Conservation (phyloP, 192 early-diverging fungal genomes). For the Pilaira anomala region DNA sequence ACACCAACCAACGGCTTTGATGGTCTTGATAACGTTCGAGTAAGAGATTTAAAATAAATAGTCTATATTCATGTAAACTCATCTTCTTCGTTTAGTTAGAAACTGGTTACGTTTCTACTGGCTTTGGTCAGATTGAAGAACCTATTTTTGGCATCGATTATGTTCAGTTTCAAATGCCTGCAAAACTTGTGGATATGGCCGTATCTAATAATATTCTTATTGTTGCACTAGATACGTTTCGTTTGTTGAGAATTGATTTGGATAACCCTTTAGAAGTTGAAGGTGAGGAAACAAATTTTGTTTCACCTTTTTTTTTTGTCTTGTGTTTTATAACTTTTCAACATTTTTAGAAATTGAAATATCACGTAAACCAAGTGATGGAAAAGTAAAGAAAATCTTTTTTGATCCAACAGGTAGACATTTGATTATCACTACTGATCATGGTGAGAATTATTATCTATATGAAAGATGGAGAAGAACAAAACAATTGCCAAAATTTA, state of each 20-base stretch:
- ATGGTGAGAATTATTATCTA: constrained; percentile 91
- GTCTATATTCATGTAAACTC: constrained; percentile 10
- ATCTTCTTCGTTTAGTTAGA: constrained; percentile 39
- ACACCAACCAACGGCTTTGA: constrained; percentile 21
- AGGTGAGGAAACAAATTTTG: too few relatives aligned
- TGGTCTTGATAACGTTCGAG: constrained; percentile 27
- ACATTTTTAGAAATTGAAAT: constrained; percentile 65
- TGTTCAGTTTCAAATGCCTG: constrained; percentile 88
- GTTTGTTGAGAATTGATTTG: constrained; percentile 85
- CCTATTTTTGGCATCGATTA: constrained; percentile 80
- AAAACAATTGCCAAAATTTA: constrained; percentile 73
- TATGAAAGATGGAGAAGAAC: constrained; percentile 83
- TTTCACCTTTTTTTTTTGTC: neutral
- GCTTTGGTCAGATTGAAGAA: constrained; percentile 45
- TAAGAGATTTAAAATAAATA: constrained; percentile 5
- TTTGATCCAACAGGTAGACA: constrained; percentile 89
- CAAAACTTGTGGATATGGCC: constrained; percentile 63
- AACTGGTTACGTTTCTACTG: constrained; percentile 56
- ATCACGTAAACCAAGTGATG: constrained; percentile 53
- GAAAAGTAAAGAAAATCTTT: constrained; percentile 70
- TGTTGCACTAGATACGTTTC: constrained; percentile 71
- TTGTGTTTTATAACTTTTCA: neutral
- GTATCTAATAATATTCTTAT: constrained; percentile 86
- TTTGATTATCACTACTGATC: constrained; percentile 81
- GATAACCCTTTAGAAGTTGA: constrained; percentile 76